Base-by-base conservation (phyloP, 352 stramenopile species). In the Pythium guiyangense region DNA sequence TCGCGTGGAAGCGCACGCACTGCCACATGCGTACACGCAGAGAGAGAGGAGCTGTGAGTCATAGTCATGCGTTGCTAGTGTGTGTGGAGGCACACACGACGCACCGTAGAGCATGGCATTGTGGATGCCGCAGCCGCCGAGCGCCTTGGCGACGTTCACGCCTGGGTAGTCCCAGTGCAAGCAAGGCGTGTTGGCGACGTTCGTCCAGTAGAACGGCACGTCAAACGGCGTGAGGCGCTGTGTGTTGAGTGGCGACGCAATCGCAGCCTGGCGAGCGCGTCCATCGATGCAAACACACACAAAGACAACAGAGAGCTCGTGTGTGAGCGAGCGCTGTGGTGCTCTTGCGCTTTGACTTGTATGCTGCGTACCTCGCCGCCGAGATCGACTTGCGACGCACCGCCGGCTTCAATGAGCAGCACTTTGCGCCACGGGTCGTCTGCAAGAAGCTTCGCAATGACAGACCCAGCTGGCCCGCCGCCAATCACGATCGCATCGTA, bases 101-200 rank as follows among this genome's bases (percentile, higher is more conserved):
- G 27, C 58, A 91, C 80, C 76, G 44, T 97, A 96, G 18, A 97
- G 79, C 90, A 96, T 96, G 20, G 90, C 90, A 49, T 97, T 97
- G 60, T 96, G 84, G 37, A 96, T 88, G 9, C 90, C 90, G 62
- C 83, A 96, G 35, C 89, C 89, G 15, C 90, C 90, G 18, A 97
- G 62, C 14, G 79, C 82, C 52, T 92, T 92, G 29, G 82, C 87
- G 17, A 97, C 66, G 49, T 96, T 86, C 52, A 89, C 82, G 40
- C 86, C 82, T 14, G 79, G 77, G 42, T 92, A 89, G 37, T 84
- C 67, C 83, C 83, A 95, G 53, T 94, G 85, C 42, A 86, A 29
- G 9, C 57, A 64, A 42, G 66, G 63, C 14, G 69, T 84, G 48
- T 93, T 89, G 5, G 86, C 83, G 31, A 96, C 84, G 54, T 71